phyloP scores from a whole-genome alignment of 345 rosid genomes.

The Gossypium bickii region DNA sequence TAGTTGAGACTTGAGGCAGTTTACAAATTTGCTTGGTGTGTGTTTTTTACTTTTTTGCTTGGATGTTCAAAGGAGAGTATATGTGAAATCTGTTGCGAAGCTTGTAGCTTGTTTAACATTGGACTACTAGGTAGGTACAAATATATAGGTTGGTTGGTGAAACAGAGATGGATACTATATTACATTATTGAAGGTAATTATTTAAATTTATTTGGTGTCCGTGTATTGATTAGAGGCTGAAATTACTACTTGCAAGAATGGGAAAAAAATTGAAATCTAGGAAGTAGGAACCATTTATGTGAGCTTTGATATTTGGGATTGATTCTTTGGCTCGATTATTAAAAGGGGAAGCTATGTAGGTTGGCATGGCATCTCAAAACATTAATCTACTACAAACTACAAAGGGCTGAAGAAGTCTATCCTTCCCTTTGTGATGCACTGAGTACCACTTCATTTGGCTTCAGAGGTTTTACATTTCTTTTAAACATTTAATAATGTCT shows the following conservation, averaged over 20 bases:
- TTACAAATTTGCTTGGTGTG: neutral
- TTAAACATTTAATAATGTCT: neutral
- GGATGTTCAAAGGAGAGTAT: neutral
- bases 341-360: neutral
- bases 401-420: neutral
- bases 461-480: neutral
- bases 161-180: neutral
- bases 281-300: neutral
- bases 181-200: neutral
- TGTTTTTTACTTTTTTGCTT: neutral
- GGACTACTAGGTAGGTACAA: neutral
- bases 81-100: neutral
- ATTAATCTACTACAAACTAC: neutral
- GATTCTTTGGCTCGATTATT: neutral
- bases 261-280: neutral
- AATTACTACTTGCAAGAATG: neutral
- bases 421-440: neutral
- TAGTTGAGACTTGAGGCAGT: neutral
- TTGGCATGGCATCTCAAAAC: neutral
- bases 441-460: neutral
- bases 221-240: neutral
- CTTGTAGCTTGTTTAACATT: neutral
- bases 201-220: conserved; percentile 1
- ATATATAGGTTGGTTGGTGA: neutral
- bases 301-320: neutral